Evolutionary conservation across 108 stramenopile species (phyloP), one percentile per base, ranked within the genome.

Genomic region (Cyclostephanos invisitatus): DNA sequence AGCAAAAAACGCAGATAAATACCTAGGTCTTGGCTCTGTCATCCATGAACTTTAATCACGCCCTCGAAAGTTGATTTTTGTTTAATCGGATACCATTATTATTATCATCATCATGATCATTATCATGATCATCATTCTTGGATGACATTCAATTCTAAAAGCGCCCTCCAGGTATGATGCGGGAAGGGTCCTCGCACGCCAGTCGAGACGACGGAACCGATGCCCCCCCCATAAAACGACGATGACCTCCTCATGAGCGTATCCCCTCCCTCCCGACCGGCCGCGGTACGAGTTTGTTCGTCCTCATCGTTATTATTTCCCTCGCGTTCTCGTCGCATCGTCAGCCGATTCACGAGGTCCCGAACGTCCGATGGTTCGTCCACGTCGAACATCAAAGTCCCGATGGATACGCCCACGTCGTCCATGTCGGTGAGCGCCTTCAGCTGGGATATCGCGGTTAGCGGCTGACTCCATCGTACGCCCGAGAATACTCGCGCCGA

Each of bases 361-460:
- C 22, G 20, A 3, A 95, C 83, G 84, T 95, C 93, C 5, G 82
- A 46, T 20, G 83, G 78, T 67, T 92, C 93, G 68, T 95, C 93
- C 44, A 95, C 82, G 68, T 95, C 91, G 66, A 81, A 66, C 89
- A 95, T 91, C 25, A 91, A 32, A 57, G 40, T 62, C 7, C 93
- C 93, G 3, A 94, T 35, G 0, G 58, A 53, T n/a, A 88, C 75
- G 32, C 63, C 69, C 5, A 90, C 73, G n/a, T 62, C 58, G 5
- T 62, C 32, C 3, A 32, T 56, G 83, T 94, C 93, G 35, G 91
- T 88, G 58, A 94, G 61, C 40, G 89, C 88, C 67, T 94, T 94
- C 54, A 91, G 55, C 68, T 94, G 93, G 7, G 88, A 85, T 12
- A 89, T 67, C n/a, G 88, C 88, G 9, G 93, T 90, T 21, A 91